Evolutionary conservation across 73 alveolate genomes (phyloP).

Genomic region (Paramecium sonneborni): DNA sequence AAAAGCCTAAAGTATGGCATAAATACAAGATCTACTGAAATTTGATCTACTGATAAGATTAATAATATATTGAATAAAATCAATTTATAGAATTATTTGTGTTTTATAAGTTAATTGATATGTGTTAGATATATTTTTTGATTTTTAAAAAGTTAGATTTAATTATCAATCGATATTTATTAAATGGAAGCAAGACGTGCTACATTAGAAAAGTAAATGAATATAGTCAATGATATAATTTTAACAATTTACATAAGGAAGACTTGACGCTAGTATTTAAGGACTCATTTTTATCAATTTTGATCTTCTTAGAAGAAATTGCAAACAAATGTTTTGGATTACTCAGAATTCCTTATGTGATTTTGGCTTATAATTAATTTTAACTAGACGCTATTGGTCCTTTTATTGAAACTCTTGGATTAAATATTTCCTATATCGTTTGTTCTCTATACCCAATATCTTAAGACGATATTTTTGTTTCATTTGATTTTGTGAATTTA

Average conservation of each 20-base stretch:
- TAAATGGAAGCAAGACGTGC: neutral
- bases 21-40: too few species aligned
- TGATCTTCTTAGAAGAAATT: neutral
- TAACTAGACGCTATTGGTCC: conserved; percentile 22
- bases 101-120: too few species aligned
- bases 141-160: neutral
- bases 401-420: neutral
- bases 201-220: neutral
- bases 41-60: too few species aligned
- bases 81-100: too few species aligned
- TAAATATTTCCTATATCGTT: neutral
- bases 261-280: conserved; percentile 1
- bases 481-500: neutral
- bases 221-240: conserved; percentile 26
- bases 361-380: neutral
- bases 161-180: neutral
- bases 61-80: too few species aligned
- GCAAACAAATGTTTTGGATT: neutral
- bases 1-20: too few species aligned
- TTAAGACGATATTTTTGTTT: neutral
- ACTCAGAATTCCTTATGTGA: conserved; percentile 9
- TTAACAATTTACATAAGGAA: conserved; percentile 3
- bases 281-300: neutral
- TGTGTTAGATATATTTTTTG: neutral
- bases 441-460: conserved; percentile 25